Conservation (phyloP, 495 filamentous ascomycete species). For the Podospora pseudocomata region DNA sequence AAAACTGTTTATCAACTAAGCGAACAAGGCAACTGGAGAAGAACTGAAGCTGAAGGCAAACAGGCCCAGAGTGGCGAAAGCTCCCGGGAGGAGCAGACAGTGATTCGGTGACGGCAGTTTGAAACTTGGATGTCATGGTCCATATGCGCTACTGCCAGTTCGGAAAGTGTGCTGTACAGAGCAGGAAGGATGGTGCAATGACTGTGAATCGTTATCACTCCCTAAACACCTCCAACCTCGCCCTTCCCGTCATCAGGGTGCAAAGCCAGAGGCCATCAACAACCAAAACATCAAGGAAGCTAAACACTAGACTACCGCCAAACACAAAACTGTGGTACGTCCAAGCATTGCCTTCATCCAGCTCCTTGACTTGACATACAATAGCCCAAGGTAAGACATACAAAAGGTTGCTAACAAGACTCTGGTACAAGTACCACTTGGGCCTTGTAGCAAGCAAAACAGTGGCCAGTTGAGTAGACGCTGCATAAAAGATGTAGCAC, state of each 20-base stretch:
- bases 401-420: slow-evolving; percentile 59
- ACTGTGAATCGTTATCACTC: neutral
- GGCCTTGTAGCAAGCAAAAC: slow-evolving; percentile 63
- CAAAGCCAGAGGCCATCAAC: slow-evolving; percentile 54
- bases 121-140: too few species aligned
- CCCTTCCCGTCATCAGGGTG: slow-evolving; percentile 50
- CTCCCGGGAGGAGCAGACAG: too few species aligned
- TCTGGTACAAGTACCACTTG: slow-evolving; percentile 65
- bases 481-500: slow-evolving; percentile 74
- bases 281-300: slow-evolving; percentile 53
- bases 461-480: slow-evolving; percentile 60
- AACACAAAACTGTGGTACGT: slow-evolving; percentile 65
- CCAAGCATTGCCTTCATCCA: slow-evolving; percentile 59
- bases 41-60: too few species aligned
- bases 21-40: too few species aligned
- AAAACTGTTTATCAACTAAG: too few species aligned
- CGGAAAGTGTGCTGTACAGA: too few species aligned
- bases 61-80: too few species aligned
- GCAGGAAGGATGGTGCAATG: neutral
- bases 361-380: slow-evolving; percentile 46
- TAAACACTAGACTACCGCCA: slow-evolving; percentile 66
- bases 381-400: slow-evolving; percentile 72
- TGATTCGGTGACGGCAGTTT: too few species aligned
- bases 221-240: slow-evolving; percentile 18
- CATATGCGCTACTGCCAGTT: too few species aligned